Percentiles rank a stretch among this genome's conserved stretches.
phyloP scores from a whole-genome alignment of 2,329 filamentous ascomycete species.

The Pseudocercospora pini-densiflorae region DNA sequence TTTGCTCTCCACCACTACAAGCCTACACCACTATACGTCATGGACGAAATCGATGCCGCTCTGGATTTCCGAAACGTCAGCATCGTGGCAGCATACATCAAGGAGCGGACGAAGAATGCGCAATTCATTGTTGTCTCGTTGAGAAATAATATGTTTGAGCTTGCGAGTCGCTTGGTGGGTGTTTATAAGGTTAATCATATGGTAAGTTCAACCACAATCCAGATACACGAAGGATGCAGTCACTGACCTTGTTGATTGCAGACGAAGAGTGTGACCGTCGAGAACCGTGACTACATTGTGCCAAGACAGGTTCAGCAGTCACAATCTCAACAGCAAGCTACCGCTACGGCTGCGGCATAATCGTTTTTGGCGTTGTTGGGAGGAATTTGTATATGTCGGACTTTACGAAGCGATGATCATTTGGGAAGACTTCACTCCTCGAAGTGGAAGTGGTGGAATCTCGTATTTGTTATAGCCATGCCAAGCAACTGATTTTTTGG shows the following conservation, averaged over 20 bases:
- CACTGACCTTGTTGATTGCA: slow-evolving; percentile 31
- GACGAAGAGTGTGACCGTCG: slow-evolving; percentile 59
- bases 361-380: neutral
- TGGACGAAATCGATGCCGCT: slow-evolving; percentile 99
- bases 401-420: neutral
- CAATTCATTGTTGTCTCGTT: slow-evolving; percentile 99
- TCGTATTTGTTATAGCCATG: neutral
- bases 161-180: slow-evolving; percentile 91
- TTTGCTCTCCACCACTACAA: slow-evolving; percentile 98
- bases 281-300: slow-evolving; percentile 55
- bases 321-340: slow-evolving; percentile 5
- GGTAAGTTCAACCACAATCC: slow-evolving; percentile 48
- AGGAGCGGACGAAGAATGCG: slow-evolving; percentile 98
- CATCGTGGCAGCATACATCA: slow-evolving; percentile 99
- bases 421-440: neutral
- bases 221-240: neutral
- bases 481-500: too few relatives aligned
- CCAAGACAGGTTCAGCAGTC: slow-evolving; percentile 23
- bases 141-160: slow-evolving; percentile 99
- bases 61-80: slow-evolving; percentile 97
- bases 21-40: slow-evolving; percentile 96
- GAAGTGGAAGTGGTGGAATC: neutral
- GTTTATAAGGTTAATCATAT: slow-evolving; percentile 99
- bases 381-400: neutral
- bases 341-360: neutral